Base-by-base conservation (phyloP, 805 yeast species). In the Metschnikowia lunata region DNA sequence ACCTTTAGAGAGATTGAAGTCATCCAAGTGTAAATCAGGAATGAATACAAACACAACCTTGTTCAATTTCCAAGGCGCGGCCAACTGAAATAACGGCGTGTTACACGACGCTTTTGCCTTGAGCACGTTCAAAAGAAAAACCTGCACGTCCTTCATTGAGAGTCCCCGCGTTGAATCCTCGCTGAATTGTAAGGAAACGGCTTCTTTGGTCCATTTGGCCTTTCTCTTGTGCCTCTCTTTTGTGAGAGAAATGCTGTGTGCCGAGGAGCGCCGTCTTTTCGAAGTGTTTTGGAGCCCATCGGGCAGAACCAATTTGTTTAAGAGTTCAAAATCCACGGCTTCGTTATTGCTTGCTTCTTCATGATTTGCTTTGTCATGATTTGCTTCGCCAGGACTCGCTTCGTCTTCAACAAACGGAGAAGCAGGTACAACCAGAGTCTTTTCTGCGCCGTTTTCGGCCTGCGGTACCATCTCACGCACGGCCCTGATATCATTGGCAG, bases 1-100 rank as follows among this genome's bases (percentile, higher is more conserved):
- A 18, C 34, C 34, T 36, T 13, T 10, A 31, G 13, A 10, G 36
- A 8, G 6, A 13, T 13, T 12, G 26, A 42, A 33, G 47, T 76
- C 75, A 4, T 60, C 54, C 2, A 67, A 59, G 11, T 71, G 65
- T 10, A 89, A 59, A 0, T 95, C 96, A 0, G 93, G 88, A 4
- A 80, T 75, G 40, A 81, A 66, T 4, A 86, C 60, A 23, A 79
- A 64, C 0, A 85, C 79, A 2, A 83, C 74, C 46, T 77, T 79
- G 27, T 44, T 34, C 35, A 51, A 41, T 27, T 43, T 43, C 48
- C 48, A 47, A 7, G 48, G 40, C 14, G 46, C 48, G n/a, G 28
- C 37, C 26, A 47, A 23, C 12, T 47, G 40, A 23, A 47, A 40
- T n/a, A 42, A 11, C 7, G 48, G 44, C 6, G 47, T 43, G 30